Evolutionary conservation across 2,329 filamentous ascomycete genomes (phyloP), one percentile per base, ranked within the genome.

Genomic region (Leptodontidium sp.): DNA sequence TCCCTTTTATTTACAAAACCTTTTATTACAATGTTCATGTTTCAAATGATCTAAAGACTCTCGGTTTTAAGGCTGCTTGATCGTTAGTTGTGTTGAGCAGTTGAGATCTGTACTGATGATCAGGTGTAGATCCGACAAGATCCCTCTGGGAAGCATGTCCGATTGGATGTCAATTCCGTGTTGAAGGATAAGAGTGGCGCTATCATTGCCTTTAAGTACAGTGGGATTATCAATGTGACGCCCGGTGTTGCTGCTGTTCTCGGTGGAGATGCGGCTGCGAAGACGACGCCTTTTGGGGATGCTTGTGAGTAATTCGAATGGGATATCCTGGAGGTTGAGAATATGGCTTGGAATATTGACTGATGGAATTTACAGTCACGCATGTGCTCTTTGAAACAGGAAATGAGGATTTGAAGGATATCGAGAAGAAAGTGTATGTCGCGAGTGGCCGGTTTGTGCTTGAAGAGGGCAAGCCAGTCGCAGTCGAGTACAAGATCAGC

Each of bases 401-500:
- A 40, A 75, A 75, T 64, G 76, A 78, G 9, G 75, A 73, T 24
- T 72, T 82, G 53, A 79, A 77, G 69, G 73, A 71, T 4, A 70
- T 83, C 6, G 78, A 81, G 67, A 68, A 80, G 62, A 82, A 79
- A 66, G 66, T 83, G n/a, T 82, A 78, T 69, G 81, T 83, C 52
- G 81, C 77, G 1, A 81, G 79, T 17, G 81, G 82, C 26, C 77
- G 81, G 24, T 83, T 83, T 71, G 75, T 82, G 40, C 71, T 82
- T 40, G 77, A 79, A 52, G 68, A 76, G 52, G 77, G 78, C 12
- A 74, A 78, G 59, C 76, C 78, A 26, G 73, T 77, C 32, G 72
- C 79, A 35, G 81, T 83, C 24, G 81, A 83, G 73, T 82, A 82
- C 72, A 82, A 82, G 71, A 81, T 83, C 70, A 82, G 80, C 65